Evolutionary conservation across 257 asterid species (phyloP), one percentile per base, ranked within the genome.

Genomic region (Datura wrightii): DNA sequence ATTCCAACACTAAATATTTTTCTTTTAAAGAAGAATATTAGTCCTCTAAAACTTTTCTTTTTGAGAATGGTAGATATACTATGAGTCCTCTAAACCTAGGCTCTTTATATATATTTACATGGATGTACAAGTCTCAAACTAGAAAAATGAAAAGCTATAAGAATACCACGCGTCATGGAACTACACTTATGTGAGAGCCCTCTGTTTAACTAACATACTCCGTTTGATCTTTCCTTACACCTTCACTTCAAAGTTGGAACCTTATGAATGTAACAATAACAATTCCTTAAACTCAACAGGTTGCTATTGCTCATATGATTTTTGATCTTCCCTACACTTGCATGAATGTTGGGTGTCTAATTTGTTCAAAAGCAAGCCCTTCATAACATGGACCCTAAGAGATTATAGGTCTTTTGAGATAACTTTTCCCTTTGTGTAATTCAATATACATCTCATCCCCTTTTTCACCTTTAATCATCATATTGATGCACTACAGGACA

Each of bases 221-320:
- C 13, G 34, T 60, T 78, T 52, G 19, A 78, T 78, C 63, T 31
- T 24, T 78, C 63, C 63, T 0, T 52, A 34, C 7, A 50, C 82
- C 82, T 52, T 52, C 46, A 78, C 52, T 34, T 78, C 34, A 31
- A 52, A 78, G 65, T 52, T 78, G 34, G 63, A 37, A 78, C 65
- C 82, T 31, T 34, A 34, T 52, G 15, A 31, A 53, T 78, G 63
- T 13, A 78, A 78, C 5, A 78, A 52, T n/a, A 53, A 52, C 65
- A 52, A 53, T 52, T 52, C 48, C 60, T 34, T 78, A 14, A 52
- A 53, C 13, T 34, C 82, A 52, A 34, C 34, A 78, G 63, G 46
- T 52, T 52, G 63, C 3, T 15, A 52, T 78, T 54, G 63, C 65
- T 53, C 48, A 52, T 78, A 14, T 78, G 82, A 36, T 34, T 34